These are phyloP conservation scores for Rhododendron griersonianum DNA, from an alignment of 148 eudicot species.

Conservation along the genomic window DNA sequence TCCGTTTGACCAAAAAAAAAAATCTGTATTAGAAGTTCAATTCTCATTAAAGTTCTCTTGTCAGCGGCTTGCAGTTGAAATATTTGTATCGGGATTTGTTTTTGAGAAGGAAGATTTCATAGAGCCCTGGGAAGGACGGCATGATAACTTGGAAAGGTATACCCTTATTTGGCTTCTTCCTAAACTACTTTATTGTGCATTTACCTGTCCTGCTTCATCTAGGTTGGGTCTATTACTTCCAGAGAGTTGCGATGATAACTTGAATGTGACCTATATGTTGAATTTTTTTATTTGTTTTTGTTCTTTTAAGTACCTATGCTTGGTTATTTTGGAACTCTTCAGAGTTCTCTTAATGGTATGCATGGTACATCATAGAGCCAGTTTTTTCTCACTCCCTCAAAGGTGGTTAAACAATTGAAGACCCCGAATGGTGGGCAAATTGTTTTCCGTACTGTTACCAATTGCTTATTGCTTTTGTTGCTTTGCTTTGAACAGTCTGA, in stretches of 20 bases:
- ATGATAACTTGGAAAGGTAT: constrained; percentile 84
- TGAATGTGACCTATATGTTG: neutral
- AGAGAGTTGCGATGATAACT: neutral
- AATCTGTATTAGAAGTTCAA: neutral
- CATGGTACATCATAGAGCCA: neutral
- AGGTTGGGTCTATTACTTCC: neutral
- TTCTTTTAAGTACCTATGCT: neutral
- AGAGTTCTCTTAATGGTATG: neutral
- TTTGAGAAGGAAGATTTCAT: constrained; percentile 76
- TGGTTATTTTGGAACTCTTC: neutral
- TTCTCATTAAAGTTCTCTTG: constrained; percentile 23
- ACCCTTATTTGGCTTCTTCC: neutral
- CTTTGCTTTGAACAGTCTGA: neutral
- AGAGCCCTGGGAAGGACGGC: constrained; percentile 88
- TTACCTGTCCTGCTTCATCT: neutral
- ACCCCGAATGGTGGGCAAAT: neutral
- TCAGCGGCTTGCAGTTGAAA: constrained; percentile 93
- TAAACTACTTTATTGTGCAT: neutral
- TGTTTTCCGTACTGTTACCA: neutral
- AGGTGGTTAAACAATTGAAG: neutral
- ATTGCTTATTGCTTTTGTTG: neutral
- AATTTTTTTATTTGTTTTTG: neutral
- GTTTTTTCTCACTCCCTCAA: neutral
- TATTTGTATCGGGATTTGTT: constrained; percentile 86
- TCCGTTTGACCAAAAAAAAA: neutral